Evolutionary conservation across 2,329 filamentous ascomycete genomes (phyloP).

Genomic region (Elsinoe fawcettii): DNA sequence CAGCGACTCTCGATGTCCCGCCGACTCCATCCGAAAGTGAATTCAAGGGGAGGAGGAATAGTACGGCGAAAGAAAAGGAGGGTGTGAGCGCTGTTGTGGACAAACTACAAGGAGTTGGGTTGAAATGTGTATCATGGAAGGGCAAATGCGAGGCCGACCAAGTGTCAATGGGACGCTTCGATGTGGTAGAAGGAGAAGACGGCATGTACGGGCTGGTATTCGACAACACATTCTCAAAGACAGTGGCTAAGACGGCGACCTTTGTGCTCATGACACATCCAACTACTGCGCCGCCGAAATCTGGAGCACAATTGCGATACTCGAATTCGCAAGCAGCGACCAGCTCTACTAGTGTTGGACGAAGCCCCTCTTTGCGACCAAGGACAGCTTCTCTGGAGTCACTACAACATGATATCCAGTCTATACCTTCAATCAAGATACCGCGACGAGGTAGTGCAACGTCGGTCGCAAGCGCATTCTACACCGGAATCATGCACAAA

Average conservation of each 20-base stretch:
- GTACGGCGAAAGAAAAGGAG: constrained; percentile 36
- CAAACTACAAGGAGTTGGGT: constrained; percentile 54
- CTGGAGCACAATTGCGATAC: constrained; percentile 59
- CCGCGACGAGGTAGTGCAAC: constrained; percentile 32
- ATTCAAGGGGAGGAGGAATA: constrained; percentile 35
- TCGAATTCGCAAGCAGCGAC: constrained; percentile 47
- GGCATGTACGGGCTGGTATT: constrained; percentile 97
- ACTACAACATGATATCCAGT: constrained; percentile 33
- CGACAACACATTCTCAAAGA: constrained; percentile 98
- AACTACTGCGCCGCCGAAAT: constrained; percentile 68
- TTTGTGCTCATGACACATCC: constrained; percentile 93
- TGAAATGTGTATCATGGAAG: constrained; percentile 65
- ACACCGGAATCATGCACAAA: constrained; percentile 82
- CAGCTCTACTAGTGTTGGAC: constrained; percentile 33
- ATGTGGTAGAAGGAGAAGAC: constrained; percentile 64
- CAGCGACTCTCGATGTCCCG: constrained; percentile 34
- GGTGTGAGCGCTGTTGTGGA: constrained; percentile 56
- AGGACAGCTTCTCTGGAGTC: constrained; percentile 45
- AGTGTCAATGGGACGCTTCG: constrained; percentile 81
- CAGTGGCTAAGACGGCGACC: constrained; percentile 86
- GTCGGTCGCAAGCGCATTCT: constrained; percentile 48
- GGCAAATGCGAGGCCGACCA: constrained; percentile 96
- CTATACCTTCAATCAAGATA: constrained; percentile 29
- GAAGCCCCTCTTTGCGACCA: constrained; percentile 36
- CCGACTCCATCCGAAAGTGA: constrained; percentile 53